Evolutionary conservation across 202 grass and related monocot species (phyloP), one percentile per base, ranked within the genome.

Genomic region (Zizania palustris): DNA sequence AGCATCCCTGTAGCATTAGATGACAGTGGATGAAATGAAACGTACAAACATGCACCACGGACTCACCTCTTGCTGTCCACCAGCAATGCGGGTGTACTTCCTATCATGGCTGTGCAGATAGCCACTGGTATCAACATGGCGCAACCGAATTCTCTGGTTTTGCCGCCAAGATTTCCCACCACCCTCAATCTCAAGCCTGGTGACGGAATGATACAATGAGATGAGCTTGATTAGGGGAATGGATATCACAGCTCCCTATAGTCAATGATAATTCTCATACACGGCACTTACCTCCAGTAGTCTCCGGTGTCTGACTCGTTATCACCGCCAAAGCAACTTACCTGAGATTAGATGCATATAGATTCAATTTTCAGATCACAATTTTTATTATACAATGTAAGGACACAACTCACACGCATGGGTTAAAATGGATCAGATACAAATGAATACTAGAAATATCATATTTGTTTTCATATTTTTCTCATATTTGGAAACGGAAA

Each of bases 11-110:
- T 33, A 66, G 18, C 3, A 53, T 41, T 46, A 42, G 38, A 48
- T 55, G 44, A 37, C 38, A 45, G 40, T 4, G 61, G 74, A 53
- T 60, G 45, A 11, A 51, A 76, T n/a, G 0, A 6, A 51, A 67
- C 1, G 28, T 56, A 9, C 5, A 1, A 71, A 45, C 36, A 65
- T 65, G 10, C 49, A 48, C 40, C 6, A 59, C 80, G 45, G 65
- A 75, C 56, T 79, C 49, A 98, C 95, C 89, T 94, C 95, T 87
- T 98, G 95, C 69, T 98, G 95, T 19, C 91, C 95, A 42, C 89
- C 87, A 4, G 91, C 95, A 67, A 92, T 94, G 58, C 89, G 87
- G 65, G 80, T 83, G 48, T 97, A 97, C 81, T 93, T 97, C 80
- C 73, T 88, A 44, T 94, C 87, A 72, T 97, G 94, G 71, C 86